Evolutionary conservation across 495 filamentous ascomycete species (phyloP).

Genomic region (Penicillium cataractarum): DNA sequence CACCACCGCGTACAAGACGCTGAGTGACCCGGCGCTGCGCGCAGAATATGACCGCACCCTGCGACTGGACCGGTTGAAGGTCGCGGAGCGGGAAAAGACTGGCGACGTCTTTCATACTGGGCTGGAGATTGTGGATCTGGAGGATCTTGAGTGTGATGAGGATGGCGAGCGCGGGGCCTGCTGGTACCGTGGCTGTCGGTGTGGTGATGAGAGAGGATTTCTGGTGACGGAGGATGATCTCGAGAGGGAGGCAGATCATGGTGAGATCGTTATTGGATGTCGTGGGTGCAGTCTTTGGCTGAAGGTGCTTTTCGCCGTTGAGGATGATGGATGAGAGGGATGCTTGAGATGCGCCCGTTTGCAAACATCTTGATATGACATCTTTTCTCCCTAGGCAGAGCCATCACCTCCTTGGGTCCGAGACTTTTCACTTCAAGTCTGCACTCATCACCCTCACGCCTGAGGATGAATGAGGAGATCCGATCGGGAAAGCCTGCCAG

Average conservation of each 20-base stretch:
- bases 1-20: constrained; percentile 70
- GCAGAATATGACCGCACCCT: constrained; percentile 68
- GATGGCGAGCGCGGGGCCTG: constrained; percentile 12
- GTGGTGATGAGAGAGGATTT: constrained; percentile 77
- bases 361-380: not conserved
- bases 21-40: constrained; percentile 61
- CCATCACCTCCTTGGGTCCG: not conserved
- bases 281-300: constrained; percentile 82
- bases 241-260: constrained; percentile 61
- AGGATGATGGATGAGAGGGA: constrained; percentile 19
- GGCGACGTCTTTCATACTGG: constrained; percentile 62
- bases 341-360: not conserved
- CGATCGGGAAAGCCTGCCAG: too few relatives aligned
- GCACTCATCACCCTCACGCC: not conserved
- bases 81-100: constrained; percentile 31
- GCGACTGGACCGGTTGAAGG: constrained; percentile 37
- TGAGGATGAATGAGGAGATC: not conserved
- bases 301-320: constrained; percentile 54
- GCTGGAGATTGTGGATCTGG: constrained; percentile 80
- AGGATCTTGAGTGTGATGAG: constrained; percentile 68
- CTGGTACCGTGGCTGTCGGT: constrained; percentile 78
- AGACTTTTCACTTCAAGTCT: not conserved
- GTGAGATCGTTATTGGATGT: constrained; percentile 78
- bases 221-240: constrained; percentile 70
- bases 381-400: not conserved